phyloP scores from a whole-genome alignment of 2,329 filamentous ascomycete genomes.

The Fusarium subglutinans region DNA sequence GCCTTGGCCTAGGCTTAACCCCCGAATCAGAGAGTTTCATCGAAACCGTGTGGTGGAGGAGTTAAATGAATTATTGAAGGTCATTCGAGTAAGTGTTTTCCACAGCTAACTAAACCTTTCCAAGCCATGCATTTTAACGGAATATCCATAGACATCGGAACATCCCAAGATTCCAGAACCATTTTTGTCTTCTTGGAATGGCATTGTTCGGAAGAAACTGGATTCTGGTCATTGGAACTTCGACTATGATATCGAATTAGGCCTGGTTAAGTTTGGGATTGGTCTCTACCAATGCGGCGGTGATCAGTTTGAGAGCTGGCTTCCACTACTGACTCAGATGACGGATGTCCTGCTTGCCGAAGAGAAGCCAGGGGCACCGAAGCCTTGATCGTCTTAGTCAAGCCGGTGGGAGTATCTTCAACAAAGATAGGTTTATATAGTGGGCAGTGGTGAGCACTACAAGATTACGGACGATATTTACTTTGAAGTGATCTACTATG shows the following conservation, averaged over 20 bases:
- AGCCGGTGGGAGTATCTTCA: no score
- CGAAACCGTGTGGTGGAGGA: no score
- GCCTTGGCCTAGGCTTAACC: fast-evolving
- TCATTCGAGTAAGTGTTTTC: no score
- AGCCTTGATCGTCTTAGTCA: neutral
- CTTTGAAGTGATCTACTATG: no score
- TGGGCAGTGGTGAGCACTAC: no score
- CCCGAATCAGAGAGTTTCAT: no score
- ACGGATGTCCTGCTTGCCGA: neutral
- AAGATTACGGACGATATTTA: no score
- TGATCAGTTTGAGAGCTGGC: neutral
- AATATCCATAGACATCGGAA: neutral
- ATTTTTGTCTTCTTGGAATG: neutral
- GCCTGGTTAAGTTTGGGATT: neutral
- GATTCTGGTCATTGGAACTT: no score
- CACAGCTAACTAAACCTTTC: no score
- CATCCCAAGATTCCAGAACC: neutral
- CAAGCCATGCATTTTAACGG: neutral
- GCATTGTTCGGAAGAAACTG: neutral
- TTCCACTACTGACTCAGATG: neutral
- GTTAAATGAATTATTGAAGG: no score
- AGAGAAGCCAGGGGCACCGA: neutral
- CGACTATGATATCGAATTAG: neutral
- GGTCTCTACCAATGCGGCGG: neutral
- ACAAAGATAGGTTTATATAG: fast-evolving